Evolutionary conservation across 176 grass and related monocot genomes (phyloP).

Genomic region (Oryza brachyantha): DNA sequence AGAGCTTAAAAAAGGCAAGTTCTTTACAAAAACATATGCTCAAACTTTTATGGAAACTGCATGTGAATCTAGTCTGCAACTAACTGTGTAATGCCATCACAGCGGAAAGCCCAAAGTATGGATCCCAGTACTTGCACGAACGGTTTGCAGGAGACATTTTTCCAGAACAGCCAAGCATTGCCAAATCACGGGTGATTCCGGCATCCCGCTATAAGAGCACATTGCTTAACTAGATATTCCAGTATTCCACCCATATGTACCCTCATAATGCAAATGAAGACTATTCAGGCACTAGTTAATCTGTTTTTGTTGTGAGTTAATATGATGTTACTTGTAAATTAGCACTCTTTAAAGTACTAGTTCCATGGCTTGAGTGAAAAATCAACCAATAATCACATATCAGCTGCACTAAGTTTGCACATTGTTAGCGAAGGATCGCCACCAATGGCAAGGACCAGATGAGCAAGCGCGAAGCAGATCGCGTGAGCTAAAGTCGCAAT

Average conservation of each 20-base stretch:
- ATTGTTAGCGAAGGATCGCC: background rate
- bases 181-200: background rate
- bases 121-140: background rate
- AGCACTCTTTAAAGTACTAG: background rate
- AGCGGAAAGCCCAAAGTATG: background rate
- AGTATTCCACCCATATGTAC: background rate
- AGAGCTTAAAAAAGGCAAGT: background rate
- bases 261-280: background rate
- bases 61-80: background rate
- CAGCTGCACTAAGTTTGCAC: background rate
- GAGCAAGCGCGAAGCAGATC: background rate
- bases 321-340: background rate
- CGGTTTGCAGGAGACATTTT: background rate
- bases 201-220: background rate
- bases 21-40: background rate
- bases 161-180: background rate
- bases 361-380: background rate
- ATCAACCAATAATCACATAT: background rate
- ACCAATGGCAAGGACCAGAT: background rate
- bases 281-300: background rate
- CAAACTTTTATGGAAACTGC: background rate
- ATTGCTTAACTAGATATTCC: background rate
- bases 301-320: no score
- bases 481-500: background rate
- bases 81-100: background rate